Evolutionary conservation across 306 rosid species (phyloP).

Genomic region (Castanea mollissima): DNA sequence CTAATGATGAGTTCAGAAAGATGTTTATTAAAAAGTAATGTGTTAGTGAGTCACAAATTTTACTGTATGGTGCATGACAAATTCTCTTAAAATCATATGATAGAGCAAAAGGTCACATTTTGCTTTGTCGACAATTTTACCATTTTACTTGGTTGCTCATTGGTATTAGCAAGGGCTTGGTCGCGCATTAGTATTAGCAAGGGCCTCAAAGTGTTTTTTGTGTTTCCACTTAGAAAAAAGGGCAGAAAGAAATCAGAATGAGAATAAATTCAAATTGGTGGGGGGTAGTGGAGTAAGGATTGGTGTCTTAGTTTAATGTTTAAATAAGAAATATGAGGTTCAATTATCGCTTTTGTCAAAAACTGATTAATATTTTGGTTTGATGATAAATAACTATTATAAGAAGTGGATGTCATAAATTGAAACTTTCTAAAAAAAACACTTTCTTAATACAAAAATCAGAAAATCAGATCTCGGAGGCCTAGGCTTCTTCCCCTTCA

Average conservation of each 20-base stretch:
- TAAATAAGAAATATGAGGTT: too few species aligned
- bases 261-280: too few species aligned
- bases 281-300: too few species aligned
- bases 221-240: neutral
- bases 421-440: too few species aligned
- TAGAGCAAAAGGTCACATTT: neutral
- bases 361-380: neutral
- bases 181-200: neutral
- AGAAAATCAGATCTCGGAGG: too few species aligned
- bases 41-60: neutral
- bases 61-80: neutral
- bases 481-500: too few species aligned
- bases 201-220: neutral
- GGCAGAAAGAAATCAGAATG: too few species aligned
- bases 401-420: too few species aligned
- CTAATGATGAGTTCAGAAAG: slow-evolving; percentile 88
- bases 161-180: neutral
- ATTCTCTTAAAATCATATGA: neutral
- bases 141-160: neutral
- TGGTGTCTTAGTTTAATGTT: too few species aligned
- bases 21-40: slow-evolving; percentile 53
- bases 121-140: neutral
- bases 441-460: too few species aligned
- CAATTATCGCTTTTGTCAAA: too few species aligned
- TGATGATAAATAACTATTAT: neutral